Evolutionary conservation across 202 grass and related monocot genomes (phyloP).

Genomic region (Musa balbisiana): DNA sequence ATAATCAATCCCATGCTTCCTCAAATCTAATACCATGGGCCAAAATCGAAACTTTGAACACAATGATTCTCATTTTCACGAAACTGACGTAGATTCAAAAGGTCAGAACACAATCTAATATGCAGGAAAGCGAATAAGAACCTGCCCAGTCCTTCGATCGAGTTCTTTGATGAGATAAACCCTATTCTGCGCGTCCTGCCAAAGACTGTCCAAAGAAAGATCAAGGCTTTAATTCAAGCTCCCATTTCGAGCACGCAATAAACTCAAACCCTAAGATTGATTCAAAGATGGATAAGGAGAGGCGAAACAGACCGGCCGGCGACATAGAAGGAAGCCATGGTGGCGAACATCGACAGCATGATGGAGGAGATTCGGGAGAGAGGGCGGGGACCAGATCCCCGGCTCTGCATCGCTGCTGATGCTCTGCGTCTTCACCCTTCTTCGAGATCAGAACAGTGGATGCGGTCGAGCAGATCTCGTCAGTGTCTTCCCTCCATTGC

Average conservation of each 20-base stretch:
- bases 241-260: neutral
- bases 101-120: neutral
- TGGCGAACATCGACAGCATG: constrained; percentile 94
- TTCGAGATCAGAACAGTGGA: neutral
- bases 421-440: constrained; percentile 2
- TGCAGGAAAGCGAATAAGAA: constrained; percentile 16
- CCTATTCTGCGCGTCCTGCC: constrained; percentile 87
- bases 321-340: constrained; percentile 91
- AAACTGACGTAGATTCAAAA: neutral
- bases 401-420: constrained; percentile 63
- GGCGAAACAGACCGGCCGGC: constrained; percentile 55
- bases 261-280: neutral
- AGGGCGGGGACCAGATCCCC: constrained; percentile 45
- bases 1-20: neutral
- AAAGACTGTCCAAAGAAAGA: constrained; percentile 45
- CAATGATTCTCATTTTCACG: neutral
- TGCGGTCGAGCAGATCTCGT: neutral
- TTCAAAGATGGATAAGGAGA: neutral
- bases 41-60: neutral
- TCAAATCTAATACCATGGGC: constrained; percentile 17
- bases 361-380: constrained; percentile 58
- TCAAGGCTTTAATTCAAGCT: no score
- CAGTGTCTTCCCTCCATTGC: neutral
- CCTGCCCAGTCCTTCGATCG: constrained; percentile 77
- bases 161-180: constrained; percentile 88